Evolutionary conservation across 2,329 filamentous ascomycete species (phyloP), one percentile per base, ranked within the genome.

Genomic region (Coniella vitis): DNA sequence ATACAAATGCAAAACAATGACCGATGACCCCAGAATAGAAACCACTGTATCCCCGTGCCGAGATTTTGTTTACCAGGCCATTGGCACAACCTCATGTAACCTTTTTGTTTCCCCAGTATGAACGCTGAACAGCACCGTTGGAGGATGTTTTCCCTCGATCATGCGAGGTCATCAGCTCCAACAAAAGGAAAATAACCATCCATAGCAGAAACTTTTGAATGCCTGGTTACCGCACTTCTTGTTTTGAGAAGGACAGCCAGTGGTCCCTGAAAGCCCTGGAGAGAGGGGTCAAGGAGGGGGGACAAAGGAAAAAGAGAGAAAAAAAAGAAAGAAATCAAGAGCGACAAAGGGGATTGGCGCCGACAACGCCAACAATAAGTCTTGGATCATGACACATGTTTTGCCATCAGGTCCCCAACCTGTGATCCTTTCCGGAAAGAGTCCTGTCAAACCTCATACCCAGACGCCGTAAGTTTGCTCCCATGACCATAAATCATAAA

Each of bases 401-500:
- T 5, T 5, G 25, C 25, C 31, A 32, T 42, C 21, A 25, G 42
- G 37, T 40, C 37, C n/a, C 21, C 39, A 37, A 35, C 14, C 39
- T 45, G 51, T 42, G 35, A 19, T 46, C 34, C 25, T 47, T 39
- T 43, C 41, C 39, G 37, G 40, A 46, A 37, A 49, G 51, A 53
- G 51, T 53, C 43, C 51, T 47, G 51, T 53, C 17, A 22, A 53
- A 50, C 47, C 51, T 53, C 51, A 51, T 45, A 36, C 20, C 48
- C 51, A 32, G 48, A 53, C 51, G 47, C 51, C 51, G 47, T 53
- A 46, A 39, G 45, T 47, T 53, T 48, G 45, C 49, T 51, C 44
- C 49, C 51, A 35, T 53, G 51, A 45, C 51, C 51, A 38, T 53
- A 48, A 53, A 43, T 53, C 51, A 47, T 53, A 38, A 53, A 51